These are phyloP conservation scores for Venturia pyrina DNA, from an alignment of 2,329 filamentous ascomycete species.

Conservation along the genomic window DNA sequence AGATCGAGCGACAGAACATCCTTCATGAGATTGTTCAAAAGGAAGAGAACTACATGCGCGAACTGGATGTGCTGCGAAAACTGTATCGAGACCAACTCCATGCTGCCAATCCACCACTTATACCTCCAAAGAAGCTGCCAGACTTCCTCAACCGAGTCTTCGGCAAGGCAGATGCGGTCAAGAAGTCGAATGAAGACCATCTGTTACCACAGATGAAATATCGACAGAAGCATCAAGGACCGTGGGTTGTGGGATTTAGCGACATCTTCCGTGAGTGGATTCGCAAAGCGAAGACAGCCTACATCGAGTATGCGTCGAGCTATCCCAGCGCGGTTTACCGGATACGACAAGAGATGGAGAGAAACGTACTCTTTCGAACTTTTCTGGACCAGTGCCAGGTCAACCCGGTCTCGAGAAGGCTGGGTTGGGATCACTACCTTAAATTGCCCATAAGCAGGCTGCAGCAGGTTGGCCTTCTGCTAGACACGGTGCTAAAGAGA, in stretches of 20 bases:
- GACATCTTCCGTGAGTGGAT: constrained; percentile 99
- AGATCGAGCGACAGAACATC: constrained; percentile 86
- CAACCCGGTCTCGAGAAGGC: constrained; percentile 68
- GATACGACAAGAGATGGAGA: constrained; percentile 72
- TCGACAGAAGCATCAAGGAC: constrained; percentile 90
- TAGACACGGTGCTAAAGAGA: constrained; percentile 74
- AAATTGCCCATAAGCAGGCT: constrained; percentile 89
- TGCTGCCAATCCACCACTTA: constrained; percentile 65
- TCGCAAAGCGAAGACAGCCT: constrained; percentile 77
- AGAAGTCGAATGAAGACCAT: constrained; percentile 85
- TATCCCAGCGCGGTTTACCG: constrained; percentile 78
- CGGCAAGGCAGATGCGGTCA: constrained; percentile 79
- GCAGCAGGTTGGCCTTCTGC: constrained; percentile 77
- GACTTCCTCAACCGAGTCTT: constrained; percentile 82
- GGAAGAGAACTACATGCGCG: constrained; percentile 83
- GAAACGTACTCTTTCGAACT: constrained; percentile 74
- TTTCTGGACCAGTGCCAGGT: constrained; percentile 75
- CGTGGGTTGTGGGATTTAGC: constrained; percentile 88
- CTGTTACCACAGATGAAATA: constrained; percentile 92
- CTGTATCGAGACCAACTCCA: constrained; percentile 78
- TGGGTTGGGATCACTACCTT: constrained; percentile 90
- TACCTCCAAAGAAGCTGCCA: constrained; percentile 65
- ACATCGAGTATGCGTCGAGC: constrained; percentile 82
- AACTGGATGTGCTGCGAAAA: constrained; percentile 73
- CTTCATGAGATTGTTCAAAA: constrained; percentile 91